Conservation (phyloP, 1,139 yeast genomes). For the Debaryomycetaceae sp. region DNA sequence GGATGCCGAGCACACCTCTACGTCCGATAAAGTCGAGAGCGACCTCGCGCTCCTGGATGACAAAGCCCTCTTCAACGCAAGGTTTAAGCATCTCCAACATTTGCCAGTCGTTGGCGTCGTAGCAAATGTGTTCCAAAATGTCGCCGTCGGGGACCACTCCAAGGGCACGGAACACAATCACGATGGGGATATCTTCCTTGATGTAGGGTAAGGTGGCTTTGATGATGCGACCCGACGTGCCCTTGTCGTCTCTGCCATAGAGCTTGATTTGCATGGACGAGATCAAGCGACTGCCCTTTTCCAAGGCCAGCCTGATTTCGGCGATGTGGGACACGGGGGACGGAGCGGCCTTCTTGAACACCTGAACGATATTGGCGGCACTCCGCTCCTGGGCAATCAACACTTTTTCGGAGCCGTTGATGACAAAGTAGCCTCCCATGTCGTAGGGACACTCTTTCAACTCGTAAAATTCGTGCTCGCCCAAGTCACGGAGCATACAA, state of each 20-base stretch:
- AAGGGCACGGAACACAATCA: conserved; percentile 90
- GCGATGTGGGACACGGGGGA: conserved; percentile 95
- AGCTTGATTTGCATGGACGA: conserved; percentile 91
- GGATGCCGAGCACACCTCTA: conserved; percentile 93
- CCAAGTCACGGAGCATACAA: conserved; percentile 83
- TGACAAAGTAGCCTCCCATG: conserved; percentile 98
- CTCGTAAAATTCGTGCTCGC: conserved; percentile 92
- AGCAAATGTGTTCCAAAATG: conserved; percentile 93
- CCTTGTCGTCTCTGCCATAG: conserved; percentile 73
- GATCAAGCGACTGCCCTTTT: conserved; percentile 91
- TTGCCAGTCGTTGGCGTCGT: conserved; percentile 97
- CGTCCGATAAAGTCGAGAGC: conserved; percentile 97
- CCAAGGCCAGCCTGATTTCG: conserved; percentile 92
- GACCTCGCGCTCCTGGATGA: conserved; percentile 95
- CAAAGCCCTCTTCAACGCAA: conserved; percentile 98
- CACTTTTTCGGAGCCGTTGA: conserved; percentile 97
- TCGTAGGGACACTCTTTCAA: conserved; percentile 98
- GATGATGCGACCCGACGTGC: conserved; percentile 68
- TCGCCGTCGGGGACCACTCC: conserved; percentile 99
- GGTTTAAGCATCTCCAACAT: conserved; percentile 99
- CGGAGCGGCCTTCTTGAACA: conserved; percentile 94
- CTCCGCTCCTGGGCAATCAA: conserved; percentile 97
- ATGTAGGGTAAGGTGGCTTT: conserved; percentile 95
- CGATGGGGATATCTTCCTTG: conserved; percentile 93
- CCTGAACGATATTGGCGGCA: conserved; percentile 97